These are phyloP conservation scores for Fraxinus xanthoxyloides DNA, from an alignment of 305 asterid genomes.

Conservation along the genomic window DNA sequence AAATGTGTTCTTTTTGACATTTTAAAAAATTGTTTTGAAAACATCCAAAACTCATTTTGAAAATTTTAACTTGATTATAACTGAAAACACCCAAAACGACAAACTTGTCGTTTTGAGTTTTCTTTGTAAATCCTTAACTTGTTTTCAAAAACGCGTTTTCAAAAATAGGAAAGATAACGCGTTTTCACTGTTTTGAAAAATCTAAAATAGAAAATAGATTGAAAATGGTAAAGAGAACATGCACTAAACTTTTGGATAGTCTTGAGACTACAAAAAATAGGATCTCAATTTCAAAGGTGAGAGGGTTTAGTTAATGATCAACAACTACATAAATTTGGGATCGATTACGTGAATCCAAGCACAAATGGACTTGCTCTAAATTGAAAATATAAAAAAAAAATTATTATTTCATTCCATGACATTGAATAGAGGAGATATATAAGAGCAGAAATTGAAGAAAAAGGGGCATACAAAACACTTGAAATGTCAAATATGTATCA, in stretches of 20 bases:
- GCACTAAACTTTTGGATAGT: not conserved
- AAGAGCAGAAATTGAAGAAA: not conserved
- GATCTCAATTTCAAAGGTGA: not conserved
- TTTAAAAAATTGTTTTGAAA: too few relatives aligned
- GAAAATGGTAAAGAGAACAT: too few relatives aligned
- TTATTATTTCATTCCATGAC: not conserved
- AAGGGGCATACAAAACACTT: not conserved
- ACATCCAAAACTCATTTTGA: too few relatives aligned
- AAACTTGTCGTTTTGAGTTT: too few relatives aligned
- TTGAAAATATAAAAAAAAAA: not conserved
- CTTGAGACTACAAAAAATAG: not conserved
- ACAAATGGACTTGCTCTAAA: not conserved
- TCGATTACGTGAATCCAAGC: not conserved
- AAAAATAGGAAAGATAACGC: too few relatives aligned
- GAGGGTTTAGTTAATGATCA: not conserved
- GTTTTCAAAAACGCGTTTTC: too few relatives aligned
- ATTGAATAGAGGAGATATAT: not conserved
- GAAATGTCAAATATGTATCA: not conserved
- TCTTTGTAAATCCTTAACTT: too few relatives aligned
- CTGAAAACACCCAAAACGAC: too few relatives aligned
- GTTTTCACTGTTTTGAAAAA: too few relatives aligned
- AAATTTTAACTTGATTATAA: too few relatives aligned
- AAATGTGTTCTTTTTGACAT: too few relatives aligned
- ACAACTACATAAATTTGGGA: not conserved
- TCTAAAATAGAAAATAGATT: too few relatives aligned